These are phyloP conservation scores for Kodamaea arcana DNA, from an alignment of 1,139 yeast genomes.

Conservation along the genomic window DNA sequence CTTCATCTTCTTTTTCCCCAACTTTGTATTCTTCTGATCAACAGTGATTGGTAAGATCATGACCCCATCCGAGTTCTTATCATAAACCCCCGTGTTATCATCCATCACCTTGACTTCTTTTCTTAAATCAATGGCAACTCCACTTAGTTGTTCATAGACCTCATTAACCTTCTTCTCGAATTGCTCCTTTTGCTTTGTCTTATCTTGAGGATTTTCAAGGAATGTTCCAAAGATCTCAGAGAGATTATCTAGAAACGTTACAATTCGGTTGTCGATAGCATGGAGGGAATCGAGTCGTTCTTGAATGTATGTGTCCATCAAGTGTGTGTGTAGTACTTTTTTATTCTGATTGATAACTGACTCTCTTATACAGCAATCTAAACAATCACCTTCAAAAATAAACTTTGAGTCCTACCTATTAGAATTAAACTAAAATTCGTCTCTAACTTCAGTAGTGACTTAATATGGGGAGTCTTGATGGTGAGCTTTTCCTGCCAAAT, in stretches of 20 bases:
- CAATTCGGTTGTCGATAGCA: conserved; percentile 42
- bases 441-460: too few relatives aligned
- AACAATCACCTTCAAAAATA: too few relatives aligned
- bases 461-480: too few relatives aligned
- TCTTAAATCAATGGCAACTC: conserved; percentile 46
- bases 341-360: too few relatives aligned
- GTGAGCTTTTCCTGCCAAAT: too few relatives aligned
- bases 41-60: conserved; percentile 59
- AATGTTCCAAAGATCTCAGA: conserved; percentile 40
- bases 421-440: too few relatives aligned
- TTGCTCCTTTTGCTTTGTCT: conserved; percentile 14
- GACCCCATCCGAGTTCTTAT: conserved; percentile 41
- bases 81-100: conserved; percentile 49
- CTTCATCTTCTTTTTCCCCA: conserved; percentile 48
- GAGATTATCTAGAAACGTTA: conserved; percentile 37
- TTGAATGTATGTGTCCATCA: conserved; percentile 37
- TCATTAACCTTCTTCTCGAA: conserved; percentile 28
- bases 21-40: conserved; percentile 58
- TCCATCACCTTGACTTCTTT: conserved; percentile 58
- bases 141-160: conserved; percentile 33
- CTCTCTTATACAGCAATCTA: too few relatives aligned
- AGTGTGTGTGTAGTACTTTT: too few relatives aligned
- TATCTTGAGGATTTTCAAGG: conserved; percentile 16
- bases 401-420: too few relatives aligned
- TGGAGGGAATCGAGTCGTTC: conserved; percentile 43